Percentiles rank a stretch among this genome's conserved stretches.
Conservation (phyloP, 768 basidiomycete genomes). For the Paxillus ammoniavirescens region DNA sequence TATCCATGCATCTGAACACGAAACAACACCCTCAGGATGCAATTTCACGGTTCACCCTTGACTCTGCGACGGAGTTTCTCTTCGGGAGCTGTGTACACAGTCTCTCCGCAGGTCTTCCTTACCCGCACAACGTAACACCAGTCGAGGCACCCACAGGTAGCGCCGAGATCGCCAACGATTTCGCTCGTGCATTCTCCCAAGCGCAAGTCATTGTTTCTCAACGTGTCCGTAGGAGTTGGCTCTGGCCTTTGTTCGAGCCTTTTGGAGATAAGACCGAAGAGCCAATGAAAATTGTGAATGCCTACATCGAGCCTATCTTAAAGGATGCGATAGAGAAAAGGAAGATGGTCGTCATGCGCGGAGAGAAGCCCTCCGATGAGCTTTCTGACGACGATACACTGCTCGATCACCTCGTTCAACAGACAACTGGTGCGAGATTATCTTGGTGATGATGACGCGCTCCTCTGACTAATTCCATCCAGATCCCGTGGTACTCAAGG, state of each 20-base stretch:
- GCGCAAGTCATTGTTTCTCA: conserved; percentile 44
- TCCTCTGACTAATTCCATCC: background rate
- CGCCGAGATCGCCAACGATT: conserved; percentile 38
- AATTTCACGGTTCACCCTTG: conserved; percentile 62
- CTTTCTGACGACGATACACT: conserved; percentile 46
- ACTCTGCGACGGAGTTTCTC: conserved; percentile 65
- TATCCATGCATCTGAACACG: background rate
- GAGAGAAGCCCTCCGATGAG: conserved; percentile 28
- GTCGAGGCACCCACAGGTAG: conserved; percentile 19
- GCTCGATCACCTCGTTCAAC: conserved; percentile 53
- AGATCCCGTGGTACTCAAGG: conserved; percentile 29
- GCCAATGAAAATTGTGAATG: conserved; percentile 53
- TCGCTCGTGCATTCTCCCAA: conserved; percentile 47
- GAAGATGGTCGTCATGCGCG: conserved; percentile 17
- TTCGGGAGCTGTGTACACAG: conserved; percentile 58
- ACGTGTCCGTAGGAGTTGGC: conserved; percentile 44
- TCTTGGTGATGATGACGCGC: conserved; percentile 19
- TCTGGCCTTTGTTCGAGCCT: conserved; percentile 56
- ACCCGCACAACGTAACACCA: conserved; percentile 41
- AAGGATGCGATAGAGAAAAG: conserved; percentile 45
- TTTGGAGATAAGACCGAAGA: conserved; percentile 42
- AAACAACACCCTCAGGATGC: conserved; percentile 40
- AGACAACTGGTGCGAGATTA: conserved; percentile 39
- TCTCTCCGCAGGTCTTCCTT: conserved; percentile 50
- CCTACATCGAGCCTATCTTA: conserved; percentile 47